A percentile compares a stretch with the other conserved stretches of the same genome.
phyloP scores from a whole-genome alignment of 257 asterid genomes.

The Salvia hispanica region DNA sequence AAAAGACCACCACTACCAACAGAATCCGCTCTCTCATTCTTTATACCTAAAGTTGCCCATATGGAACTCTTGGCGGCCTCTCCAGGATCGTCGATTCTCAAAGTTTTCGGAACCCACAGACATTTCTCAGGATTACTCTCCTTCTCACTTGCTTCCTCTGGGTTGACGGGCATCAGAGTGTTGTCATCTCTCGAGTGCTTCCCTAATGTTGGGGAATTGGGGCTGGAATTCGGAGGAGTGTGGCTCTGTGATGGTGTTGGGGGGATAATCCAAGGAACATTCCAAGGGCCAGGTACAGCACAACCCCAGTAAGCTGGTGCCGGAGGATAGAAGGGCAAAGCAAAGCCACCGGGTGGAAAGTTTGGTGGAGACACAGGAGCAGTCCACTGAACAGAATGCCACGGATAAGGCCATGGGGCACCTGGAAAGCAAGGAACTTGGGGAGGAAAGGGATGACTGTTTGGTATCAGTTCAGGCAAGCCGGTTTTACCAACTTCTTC shows the following conservation, averaged over 20 bases:
- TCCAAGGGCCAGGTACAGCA: slow-evolving; percentile 44
- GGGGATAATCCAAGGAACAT: slow-evolving; percentile 45
- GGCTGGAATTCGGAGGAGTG: slow-evolving; percentile 31
- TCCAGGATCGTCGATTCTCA: slow-evolving; percentile 68
- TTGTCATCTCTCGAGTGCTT: slow-evolving; percentile 58
- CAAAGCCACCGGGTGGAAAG: slow-evolving; percentile 42
- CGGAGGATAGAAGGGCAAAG: slow-evolving; percentile 54
- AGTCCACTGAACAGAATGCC: slow-evolving; percentile 47
- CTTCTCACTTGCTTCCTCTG: slow-evolving; percentile 26
- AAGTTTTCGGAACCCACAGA: slow-evolving; percentile 71
- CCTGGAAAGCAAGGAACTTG: slow-evolving; percentile 41
- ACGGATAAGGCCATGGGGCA: slow-evolving; percentile 45
- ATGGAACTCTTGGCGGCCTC: slow-evolving; percentile 83
- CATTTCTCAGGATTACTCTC: slow-evolving; percentile 22
- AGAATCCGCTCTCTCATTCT: slow-evolving; percentile 45
- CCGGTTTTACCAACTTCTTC: slow-evolving; percentile 29
- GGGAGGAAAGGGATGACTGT: slow-evolving; percentile 41
- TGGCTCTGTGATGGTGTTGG: slow-evolving; percentile 31
- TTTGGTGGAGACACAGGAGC: slow-evolving; percentile 39
- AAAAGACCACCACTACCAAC: slow-evolving; percentile 46
- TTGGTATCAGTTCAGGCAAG: slow-evolving; percentile 23
- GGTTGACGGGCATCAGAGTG: not conserved
- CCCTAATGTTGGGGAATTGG: slow-evolving; percentile 49
- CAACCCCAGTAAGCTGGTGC: slow-evolving; percentile 55
- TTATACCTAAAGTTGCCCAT: slow-evolving; percentile 73